phyloP scores from a whole-genome alignment of 2,329 filamentous ascomycete species.

The Ceratocystis huliohia region DNA sequence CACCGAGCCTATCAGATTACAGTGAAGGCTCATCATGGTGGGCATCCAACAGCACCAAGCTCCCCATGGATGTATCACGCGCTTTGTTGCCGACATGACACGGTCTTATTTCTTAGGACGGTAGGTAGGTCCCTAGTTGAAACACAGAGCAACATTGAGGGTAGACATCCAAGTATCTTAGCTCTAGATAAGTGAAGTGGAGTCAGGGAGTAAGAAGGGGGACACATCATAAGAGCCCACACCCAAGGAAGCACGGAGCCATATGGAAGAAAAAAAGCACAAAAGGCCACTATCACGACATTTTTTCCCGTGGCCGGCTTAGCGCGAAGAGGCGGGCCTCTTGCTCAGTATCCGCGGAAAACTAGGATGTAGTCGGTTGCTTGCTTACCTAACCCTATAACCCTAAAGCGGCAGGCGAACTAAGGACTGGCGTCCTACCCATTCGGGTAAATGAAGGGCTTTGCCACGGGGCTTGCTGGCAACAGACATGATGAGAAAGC shows the following conservation, averaged over 20 bases:
- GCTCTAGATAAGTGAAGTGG: background rate
- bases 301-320: conserved; percentile 3
- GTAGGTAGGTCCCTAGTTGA: too few species aligned
- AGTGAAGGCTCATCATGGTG: too few species aligned
- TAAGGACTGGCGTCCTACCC: background rate
- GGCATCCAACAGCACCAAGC: too few species aligned
- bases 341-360: background rate
- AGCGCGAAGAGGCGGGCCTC: background rate
- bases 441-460: background rate
- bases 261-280: background rate
- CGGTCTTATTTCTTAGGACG: too few species aligned
- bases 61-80: too few species aligned
- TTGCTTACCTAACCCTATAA: background rate
- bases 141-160: too few species aligned
- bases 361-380: background rate
- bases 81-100: too few species aligned
- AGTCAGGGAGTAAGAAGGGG: background rate
- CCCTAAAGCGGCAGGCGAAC: background rate
- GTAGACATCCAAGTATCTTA: background rate
- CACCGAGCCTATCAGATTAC: too few species aligned
- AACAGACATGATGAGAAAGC: too few species aligned
- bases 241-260: background rate
- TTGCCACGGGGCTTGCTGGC: background rate
- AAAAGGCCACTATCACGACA: background rate
- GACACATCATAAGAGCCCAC: background rate